Base-by-base conservation (phyloP, 192 early-diverging fungal species). In the Coemansia guatemalensis region DNA sequence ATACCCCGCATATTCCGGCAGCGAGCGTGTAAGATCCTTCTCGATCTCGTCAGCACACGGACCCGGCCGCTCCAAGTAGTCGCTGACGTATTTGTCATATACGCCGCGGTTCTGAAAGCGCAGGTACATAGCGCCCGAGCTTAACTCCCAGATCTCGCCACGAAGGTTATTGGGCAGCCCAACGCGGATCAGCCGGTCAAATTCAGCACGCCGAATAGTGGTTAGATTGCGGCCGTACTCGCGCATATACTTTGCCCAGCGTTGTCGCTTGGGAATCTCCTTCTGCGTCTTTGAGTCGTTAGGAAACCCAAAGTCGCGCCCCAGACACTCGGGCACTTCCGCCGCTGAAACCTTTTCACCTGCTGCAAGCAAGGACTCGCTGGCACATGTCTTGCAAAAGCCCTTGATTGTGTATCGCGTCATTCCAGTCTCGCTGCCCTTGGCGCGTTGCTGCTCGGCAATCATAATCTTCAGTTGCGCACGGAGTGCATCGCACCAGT, bases 141-240 rank as follows among this genome's bases (percentile, higher is more conserved):
- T 90, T 18, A 92, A 79, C 71, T 98, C 95, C 95, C 95, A 98
- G 25, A 95, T 86, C 73, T 98, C 95, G 29, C 93, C 95, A 23
- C 95, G 85, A 66, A 98, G 72, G 24, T 81, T 73, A 69, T 95
- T 93, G 6, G 94, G 92, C 39, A 98, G 79, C 5, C 95, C 95
- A 8, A 95, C 87, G 21, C 93, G 88, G 49, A 95, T 87, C n/a
- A 98, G 82, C 54, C 93, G 92, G 55, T 88, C 85, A 78, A 95
- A 96, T 51, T 89, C 93, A 3, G 93, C 83, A 0, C 86, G 79
- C 41, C 90, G 86, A 7, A 95, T 81, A 30, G 89, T 73, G 2
- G 94, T 96, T 74, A 98, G 75, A 56, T 98, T 95, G 29, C 95
- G 84, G 1, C 96, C 96, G 71, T 92, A 83, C 56, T 89, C 89